Percentiles rank a stretch among this genome's conserved stretches.
Conservation (phyloP, 805 yeast species). For the Candida chauliodis region DNA sequence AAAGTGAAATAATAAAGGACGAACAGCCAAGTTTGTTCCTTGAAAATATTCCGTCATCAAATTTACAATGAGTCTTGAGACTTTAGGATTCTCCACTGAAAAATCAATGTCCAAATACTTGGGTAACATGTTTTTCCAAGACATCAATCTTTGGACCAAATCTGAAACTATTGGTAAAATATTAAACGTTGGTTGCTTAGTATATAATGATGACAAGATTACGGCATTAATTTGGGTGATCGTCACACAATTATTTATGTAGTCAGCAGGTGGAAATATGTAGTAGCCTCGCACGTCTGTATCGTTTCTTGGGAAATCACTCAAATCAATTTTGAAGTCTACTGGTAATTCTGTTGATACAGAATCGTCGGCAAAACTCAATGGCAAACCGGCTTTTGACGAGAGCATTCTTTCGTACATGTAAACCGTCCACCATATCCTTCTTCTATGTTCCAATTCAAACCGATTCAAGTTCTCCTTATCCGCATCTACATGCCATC, state of each 20-base stretch:
- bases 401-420: slow-evolving; percentile 69
- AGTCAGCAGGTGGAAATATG: slow-evolving; percentile 76
- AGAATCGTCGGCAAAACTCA: slow-evolving; percentile 76
- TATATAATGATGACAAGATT: slow-evolving; percentile 64
- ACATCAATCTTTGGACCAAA: slow-evolving; percentile 59
- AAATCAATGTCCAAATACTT: slow-evolving; percentile 64
- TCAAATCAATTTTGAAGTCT: slow-evolving; percentile 58
- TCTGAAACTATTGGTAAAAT: slow-evolving; percentile 72
- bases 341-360: slow-evolving; percentile 74
- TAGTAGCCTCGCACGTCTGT: slow-evolving; percentile 60
- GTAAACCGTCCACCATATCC: slow-evolving; percentile 49
- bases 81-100: slow-evolving; percentile 47
- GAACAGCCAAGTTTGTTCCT: slow-evolving; percentile 73
- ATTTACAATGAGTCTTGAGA: slow-evolving; percentile 66
- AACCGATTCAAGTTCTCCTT: slow-evolving; percentile 51
- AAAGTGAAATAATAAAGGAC: slow-evolving; percentile 75
- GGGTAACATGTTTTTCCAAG: slow-evolving; percentile 67
- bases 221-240: slow-evolving; percentile 77
- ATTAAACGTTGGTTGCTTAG: slow-evolving; percentile 72
- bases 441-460: slow-evolving; percentile 51
- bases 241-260: slow-evolving; percentile 69
- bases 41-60: slow-evolving; percentile 81
- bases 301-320: slow-evolving; percentile 32
- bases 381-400: slow-evolving; percentile 77
- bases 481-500: slow-evolving; percentile 82